Evolutionary conservation across 371 early-diverging fungal genomes (phyloP).

Genomic region (Phascolomyces articulosus): DNA sequence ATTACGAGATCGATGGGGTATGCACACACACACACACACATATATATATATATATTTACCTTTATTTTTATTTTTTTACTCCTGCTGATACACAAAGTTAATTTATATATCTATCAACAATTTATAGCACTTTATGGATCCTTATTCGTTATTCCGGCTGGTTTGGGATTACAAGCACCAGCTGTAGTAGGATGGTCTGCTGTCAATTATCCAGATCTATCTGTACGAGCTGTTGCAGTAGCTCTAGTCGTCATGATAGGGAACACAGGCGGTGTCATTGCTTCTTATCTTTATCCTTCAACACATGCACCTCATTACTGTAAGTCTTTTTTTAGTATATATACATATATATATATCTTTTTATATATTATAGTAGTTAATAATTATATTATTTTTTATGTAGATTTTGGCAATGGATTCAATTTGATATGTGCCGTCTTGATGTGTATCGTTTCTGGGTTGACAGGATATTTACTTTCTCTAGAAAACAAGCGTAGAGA

Average conservation of each 20-base stretch:
- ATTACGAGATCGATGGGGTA: slow-evolving; percentile 20
- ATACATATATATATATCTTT: too few species aligned
- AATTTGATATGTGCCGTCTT: slow-evolving; percentile 19
- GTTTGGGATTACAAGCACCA: slow-evolving; percentile 24
- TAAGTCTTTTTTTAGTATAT: too few species aligned
- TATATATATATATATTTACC: too few species aligned
- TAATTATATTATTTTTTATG: too few species aligned
- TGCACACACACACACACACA: not conserved
- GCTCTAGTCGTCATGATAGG: slow-evolving; percentile 45
- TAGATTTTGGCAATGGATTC: slow-evolving; percentile 24
- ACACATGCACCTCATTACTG: slow-evolving; percentile 27
- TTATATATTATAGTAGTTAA: too few species aligned
- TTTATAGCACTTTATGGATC: slow-evolving; percentile 23
- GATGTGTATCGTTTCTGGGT: slow-evolving; percentile 7
- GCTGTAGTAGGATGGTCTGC: slow-evolving; percentile 43
- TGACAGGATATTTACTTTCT: slow-evolving; percentile 22
- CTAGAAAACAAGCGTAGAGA: slow-evolving; percentile 19
- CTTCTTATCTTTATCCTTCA: slow-evolving; percentile 39
- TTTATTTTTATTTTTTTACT: not conserved
- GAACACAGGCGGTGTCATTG: slow-evolving; percentile 37
- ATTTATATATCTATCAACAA: too few species aligned
- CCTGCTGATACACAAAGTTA: too few species aligned
- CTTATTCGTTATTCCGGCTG: slow-evolving; percentile 19
- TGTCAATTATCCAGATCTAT: slow-evolving; percentile 32
- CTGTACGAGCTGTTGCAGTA: slow-evolving; percentile 39